Evolutionary conservation across 2,329 filamentous ascomycete species (phyloP), one percentile per base, ranked within the genome.

Genomic region (Chaetomium strumarium): DNA sequence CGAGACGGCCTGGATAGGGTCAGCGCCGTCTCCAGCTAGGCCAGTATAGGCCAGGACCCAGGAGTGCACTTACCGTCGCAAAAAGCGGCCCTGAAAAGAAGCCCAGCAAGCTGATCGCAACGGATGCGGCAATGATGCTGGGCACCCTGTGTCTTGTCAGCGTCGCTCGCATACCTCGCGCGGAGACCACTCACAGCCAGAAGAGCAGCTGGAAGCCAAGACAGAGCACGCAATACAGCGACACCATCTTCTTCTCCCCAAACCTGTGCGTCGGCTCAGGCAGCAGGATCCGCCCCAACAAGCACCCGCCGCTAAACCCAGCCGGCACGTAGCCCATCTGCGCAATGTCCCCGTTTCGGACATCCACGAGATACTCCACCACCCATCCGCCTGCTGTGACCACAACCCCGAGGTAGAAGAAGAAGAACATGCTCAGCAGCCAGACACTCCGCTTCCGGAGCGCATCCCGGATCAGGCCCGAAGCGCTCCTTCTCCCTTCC

Each of bases 321-420:
- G 81, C 77, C 0, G 81, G 77, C 0, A 86, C 76, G 47, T 85
- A 86, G 0, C 81, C 82, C 65, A 83, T 78, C 16, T 76, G 69
- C 0, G 76, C 70, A 0, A 85, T 67, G 1, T 78, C 68, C 0
- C 81, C 81, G 2, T 76, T 68, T 0, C 82, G 77, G n/a, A 80
- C 78, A 2, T 74, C 72, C 7, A 84, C 77, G 3, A 86, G 72
- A 51, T 81, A 86, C 57, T 84, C 80, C 2, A 85, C 81, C 0
- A 85, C 76, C 83, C 81, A 86, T 1, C 83, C 81, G 54, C 69
- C 65, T 0, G 79, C 76, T 0, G 81, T 85, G 2, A 82, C 73
- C 1, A 62, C 64, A 0, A 74, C 75, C 0, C 83, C 82, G 0
- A 85, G 68, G 47, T 79, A 78, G 63, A 84, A 83, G 67, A 85